Percentiles rank a stretch among this genome's conserved stretches.
Evolutionary conservation across 1,284 basidiomycete species (phyloP).

Genomic region (Sphagnurus paluster): DNA sequence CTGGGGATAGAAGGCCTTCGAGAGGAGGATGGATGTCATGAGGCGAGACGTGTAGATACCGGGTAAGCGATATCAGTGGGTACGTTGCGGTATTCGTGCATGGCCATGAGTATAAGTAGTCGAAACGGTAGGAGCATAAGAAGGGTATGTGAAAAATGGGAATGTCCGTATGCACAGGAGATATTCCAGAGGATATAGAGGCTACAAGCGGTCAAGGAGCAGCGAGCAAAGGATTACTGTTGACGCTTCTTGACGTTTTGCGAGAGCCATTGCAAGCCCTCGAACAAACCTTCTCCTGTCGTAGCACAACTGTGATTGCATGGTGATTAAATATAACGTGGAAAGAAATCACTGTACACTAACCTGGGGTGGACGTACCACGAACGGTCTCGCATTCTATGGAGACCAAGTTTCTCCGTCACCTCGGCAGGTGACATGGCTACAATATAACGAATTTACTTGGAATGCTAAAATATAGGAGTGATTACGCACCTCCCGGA

Average conservation of each 20-base stretch:
- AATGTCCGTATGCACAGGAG: constrained; percentile 25
- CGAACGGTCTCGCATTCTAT: constrained; percentile 94
- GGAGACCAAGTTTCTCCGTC: constrained; percentile 94
- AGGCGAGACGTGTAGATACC: constrained; percentile 28
- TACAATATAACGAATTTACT: constrained; percentile 30
- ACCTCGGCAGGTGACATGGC: constrained; percentile 99
- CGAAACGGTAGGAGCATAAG: constrained; percentile 24
- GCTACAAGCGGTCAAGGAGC: constrained; percentile 24
- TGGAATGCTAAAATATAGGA: not conserved
- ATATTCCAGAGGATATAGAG: constrained; percentile 25
- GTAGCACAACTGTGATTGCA: constrained; percentile 78
- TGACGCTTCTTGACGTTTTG: constrained; percentile 94
- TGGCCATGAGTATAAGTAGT: constrained; percentile 35
- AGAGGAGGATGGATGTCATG: constrained; percentile 24
- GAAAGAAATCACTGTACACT: constrained; percentile 23
- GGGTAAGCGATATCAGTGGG: constrained; percentile 30
- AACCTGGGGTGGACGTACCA: constrained; percentile 99
- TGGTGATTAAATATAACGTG: not conserved
- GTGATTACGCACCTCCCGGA: constrained; percentile 78
- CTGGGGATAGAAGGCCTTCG: constrained; percentile 22
- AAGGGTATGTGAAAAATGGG: constrained; percentile 28
- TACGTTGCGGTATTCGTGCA: constrained; percentile 38
- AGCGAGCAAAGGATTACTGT: constrained; percentile 40
- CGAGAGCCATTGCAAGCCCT: constrained; percentile 94
- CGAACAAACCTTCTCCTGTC: constrained; percentile 93